Base-by-base conservation (phyloP, 306 rosid species). In the Pueraria montana region DNA sequence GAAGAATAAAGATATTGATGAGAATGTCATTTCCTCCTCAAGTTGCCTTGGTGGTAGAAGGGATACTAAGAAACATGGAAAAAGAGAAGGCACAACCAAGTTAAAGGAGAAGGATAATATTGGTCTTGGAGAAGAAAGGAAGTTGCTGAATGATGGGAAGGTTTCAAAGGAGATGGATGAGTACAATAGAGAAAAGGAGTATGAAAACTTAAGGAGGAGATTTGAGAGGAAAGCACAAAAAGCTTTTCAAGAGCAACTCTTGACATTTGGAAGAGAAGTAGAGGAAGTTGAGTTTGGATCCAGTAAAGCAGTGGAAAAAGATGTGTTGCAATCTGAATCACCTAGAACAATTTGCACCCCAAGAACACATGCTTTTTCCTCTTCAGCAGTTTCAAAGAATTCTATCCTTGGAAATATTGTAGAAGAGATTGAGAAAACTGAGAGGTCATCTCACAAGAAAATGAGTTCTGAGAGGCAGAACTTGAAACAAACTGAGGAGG, bases 341-440 rank as follows among this genome's bases (percentile, higher is more conserved):
- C 87, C 89, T 4, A 83, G 84, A 74, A 84, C 84, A 62, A 84
- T 81, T 81, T 50, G 87, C 45, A 89, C 87, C 48, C 85, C 92
- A 64, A 89, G 88, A 77, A 80, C 69, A 65, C 82, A 80, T 64
- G 79, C 70, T 9, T 43, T 75, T 81, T 82, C 59, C 2, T 21
- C 91, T 76, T 84, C 79, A 4, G 17, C 69, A 79, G 84, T 23
- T 71, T 77, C 83, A 0, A 85, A 72, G 83, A 82, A 36, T 83
- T 67, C 86, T 6, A 76, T 64, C 20, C 86, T 77, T 27, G 84
- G 85, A 83, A 83, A 84, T 56, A 59, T 68, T 21, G 65, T 67
- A 79, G 89, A 88, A 69, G 72, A 72, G 21, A n/a, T 17, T 58
- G 87, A 67, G 82, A 72, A 80, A 70, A 73, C 17, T 40, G 87